Conservation (phyloP, 352 stramenopile species). For the Plasmopara muralis region DNA sequence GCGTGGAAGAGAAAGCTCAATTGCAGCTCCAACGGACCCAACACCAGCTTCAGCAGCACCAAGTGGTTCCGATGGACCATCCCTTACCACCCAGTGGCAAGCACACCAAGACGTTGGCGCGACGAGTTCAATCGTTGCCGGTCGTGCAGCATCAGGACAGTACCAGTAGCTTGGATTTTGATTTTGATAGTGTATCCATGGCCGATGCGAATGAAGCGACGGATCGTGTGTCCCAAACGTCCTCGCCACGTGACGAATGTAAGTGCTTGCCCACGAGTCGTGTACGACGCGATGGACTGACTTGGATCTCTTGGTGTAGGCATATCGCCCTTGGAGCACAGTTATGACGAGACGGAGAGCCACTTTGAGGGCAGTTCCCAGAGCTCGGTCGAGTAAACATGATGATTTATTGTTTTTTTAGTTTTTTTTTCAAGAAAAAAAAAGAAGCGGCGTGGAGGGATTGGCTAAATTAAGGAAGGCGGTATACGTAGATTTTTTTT, state of each 20-base stretch:
- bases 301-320: constrained; percentile 25
- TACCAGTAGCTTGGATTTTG: constrained; percentile 57
- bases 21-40: constrained; percentile 21
- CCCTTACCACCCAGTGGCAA: constrained; percentile 26
- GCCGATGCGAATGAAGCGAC: constrained; percentile 44
- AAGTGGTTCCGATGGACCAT: constrained; percentile 24
- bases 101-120: constrained; percentile 25
- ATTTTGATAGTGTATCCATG: constrained; percentile 82
- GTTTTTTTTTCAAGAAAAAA: constrained; percentile 13
- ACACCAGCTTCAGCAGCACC: constrained; percentile 27
- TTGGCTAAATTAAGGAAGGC: too few relatives aligned
- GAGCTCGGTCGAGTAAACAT: constrained; percentile 46
- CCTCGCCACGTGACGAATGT: constrained; percentile 69
- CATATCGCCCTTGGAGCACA: constrained; percentile 72
- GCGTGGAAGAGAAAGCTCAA: constrained; percentile 26
- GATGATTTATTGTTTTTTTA: constrained; percentile 28
- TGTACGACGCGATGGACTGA: constrained; percentile 5
- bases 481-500: too few relatives aligned
- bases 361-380: constrained; percentile 82
- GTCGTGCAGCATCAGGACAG: constrained; percentile 45
- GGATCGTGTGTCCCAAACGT: constrained; percentile 64
- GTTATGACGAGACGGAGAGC: constrained; percentile 67
- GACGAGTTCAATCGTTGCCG: constrained; percentile 55
- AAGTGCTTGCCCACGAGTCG: constrained; percentile 15
- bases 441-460: constrained; percentile 1